Percentiles rank a stretch among this genome's conserved stretches.
These are phyloP conservation scores for Vitis hybrid DNA, from an alignment of 177 flowering plant species.

Conservation along the genomic window DNA sequence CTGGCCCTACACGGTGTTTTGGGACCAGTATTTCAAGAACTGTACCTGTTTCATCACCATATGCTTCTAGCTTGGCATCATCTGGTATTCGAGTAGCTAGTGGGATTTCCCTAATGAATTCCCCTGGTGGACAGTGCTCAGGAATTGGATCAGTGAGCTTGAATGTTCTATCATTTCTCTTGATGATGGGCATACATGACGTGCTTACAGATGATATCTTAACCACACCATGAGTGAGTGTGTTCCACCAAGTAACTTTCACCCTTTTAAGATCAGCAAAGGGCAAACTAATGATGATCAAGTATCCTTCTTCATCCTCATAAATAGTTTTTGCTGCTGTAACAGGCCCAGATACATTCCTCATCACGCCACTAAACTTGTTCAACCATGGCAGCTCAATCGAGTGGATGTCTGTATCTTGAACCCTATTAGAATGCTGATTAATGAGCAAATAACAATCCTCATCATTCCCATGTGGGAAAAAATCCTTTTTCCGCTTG, in stretches of 20 bases:
- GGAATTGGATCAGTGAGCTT: slow-evolving; percentile 27
- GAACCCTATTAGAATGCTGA: slow-evolving; percentile 12
- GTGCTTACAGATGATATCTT: slow-evolving; percentile 29
- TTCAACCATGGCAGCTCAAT: slow-evolving; percentile 22
- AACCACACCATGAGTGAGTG: slow-evolving; percentile 23
- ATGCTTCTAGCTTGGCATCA: slow-evolving; percentile 32
- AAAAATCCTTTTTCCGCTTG: slow-evolving; percentile 28
- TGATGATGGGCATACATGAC: slow-evolving; percentile 21
- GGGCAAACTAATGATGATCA: slow-evolving; percentile 28
- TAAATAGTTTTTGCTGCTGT: slow-evolving; percentile 34
- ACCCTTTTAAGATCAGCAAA: slow-evolving; percentile 27
- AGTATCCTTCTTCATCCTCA: slow-evolving; percentile 30
- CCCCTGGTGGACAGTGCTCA: slow-evolving; percentile 35
- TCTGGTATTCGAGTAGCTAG: slow-evolving; percentile 29
- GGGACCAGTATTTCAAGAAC: slow-evolving; percentile 30
- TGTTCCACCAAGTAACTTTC: slow-evolving; percentile 31
- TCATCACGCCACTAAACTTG: slow-evolving; percentile 32
- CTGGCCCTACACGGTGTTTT: slow-evolving; percentile 26
- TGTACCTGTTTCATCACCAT: slow-evolving; percentile 22
- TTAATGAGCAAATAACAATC: slow-evolving; percentile 18
- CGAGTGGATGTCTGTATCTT: slow-evolving; percentile 15
- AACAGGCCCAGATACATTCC: slow-evolving; percentile 28
- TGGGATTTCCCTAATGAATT: slow-evolving; percentile 24
- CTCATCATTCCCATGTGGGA: slow-evolving; percentile 18
- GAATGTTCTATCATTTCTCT: slow-evolving; percentile 26